phyloP scores from a whole-genome alignment of 345 rosid genomes.

The Eucalyptus guilfoylei region DNA sequence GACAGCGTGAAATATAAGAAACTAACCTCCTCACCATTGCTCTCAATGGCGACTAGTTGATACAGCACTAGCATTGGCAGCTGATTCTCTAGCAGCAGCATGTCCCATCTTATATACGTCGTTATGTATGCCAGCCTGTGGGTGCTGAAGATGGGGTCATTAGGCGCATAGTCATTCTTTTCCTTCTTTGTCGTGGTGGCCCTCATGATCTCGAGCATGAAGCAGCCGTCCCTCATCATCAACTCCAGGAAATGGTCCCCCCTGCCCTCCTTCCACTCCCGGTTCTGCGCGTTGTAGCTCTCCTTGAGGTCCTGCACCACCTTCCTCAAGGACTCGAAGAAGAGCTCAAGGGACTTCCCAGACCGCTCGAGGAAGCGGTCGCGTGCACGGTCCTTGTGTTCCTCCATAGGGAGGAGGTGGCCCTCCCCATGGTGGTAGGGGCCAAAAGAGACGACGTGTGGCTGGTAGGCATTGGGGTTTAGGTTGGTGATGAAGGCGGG shows the following conservation, averaged over 20 bases:
- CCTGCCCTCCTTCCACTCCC: not conserved
- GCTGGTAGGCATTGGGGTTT: constrained; percentile 17
- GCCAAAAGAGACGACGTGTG: constrained; percentile 33
- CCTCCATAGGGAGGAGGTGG: not conserved
- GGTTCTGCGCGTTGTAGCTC: not conserved
- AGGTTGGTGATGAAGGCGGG: not conserved
- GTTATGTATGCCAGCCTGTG: constrained; percentile 1
- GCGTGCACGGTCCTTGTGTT: not conserved
- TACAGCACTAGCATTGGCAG: constrained; percentile 27
- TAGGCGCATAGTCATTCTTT: constrained; percentile 7
- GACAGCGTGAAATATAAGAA: not conserved
- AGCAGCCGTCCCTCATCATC: constrained; percentile 46
- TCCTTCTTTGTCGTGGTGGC: not conserved
- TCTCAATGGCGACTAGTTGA: constrained; percentile 8
- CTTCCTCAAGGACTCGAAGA: not conserved
- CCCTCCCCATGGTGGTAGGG: constrained; percentile 9
- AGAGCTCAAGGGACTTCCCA: not conserved
- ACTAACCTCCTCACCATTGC: not conserved
- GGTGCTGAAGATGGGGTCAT: too few relatives aligned
- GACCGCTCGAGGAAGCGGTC: not conserved
- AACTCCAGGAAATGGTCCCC: constrained; percentile 7
- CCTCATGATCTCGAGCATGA: constrained; percentile 34
- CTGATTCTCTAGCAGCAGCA: constrained; percentile 46
- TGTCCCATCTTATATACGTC: constrained; percentile 34
- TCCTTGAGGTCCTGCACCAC: not conserved